Conservation (phyloP, 108 stramenopile species). For the Cyclostephanos invisitatus region DNA sequence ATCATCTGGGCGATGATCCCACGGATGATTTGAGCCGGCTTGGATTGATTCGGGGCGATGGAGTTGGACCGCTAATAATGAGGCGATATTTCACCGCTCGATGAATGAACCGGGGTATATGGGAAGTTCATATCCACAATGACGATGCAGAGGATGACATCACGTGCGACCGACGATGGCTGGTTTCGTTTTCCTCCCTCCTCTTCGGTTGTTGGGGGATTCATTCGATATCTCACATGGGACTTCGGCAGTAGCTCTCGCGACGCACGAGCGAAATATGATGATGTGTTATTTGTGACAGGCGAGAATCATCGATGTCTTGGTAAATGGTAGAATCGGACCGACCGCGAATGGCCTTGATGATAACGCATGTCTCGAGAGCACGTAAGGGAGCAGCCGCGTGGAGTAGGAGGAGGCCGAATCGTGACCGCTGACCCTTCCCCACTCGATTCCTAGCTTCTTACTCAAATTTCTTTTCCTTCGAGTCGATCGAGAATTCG, state of each 20-base stretch:
- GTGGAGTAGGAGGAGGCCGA: constrained; percentile 12
- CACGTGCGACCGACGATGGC: background rate
- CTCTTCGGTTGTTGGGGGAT: background rate
- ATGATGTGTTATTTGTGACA: constrained; percentile 3
- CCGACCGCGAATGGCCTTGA: background rate
- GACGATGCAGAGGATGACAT: background rate
- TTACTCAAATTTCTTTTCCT: constrained; percentile 23
- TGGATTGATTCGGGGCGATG: background rate
- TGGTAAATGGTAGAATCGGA: background rate
- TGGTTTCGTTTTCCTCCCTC: background rate
- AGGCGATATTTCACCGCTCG: no score
- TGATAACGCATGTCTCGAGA: background rate
- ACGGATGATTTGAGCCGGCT: no score
- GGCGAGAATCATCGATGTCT: background rate
- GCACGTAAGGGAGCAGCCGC: background rate
- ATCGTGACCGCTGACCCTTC: constrained; percentile 23
- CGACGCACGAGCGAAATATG: background rate
- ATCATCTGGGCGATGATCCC: no score
- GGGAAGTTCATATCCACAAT: background rate
- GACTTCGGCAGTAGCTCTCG: background rate
- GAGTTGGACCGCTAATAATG: no score
- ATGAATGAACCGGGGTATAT: background rate
- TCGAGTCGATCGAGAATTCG: constrained; percentile 17
- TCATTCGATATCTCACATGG: background rate
- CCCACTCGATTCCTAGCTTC: constrained; percentile 20